These are phyloP conservation scores for Malus sylvestris DNA, from an alignment of 306 rosid genomes.

Conservation along the genomic window DNA sequence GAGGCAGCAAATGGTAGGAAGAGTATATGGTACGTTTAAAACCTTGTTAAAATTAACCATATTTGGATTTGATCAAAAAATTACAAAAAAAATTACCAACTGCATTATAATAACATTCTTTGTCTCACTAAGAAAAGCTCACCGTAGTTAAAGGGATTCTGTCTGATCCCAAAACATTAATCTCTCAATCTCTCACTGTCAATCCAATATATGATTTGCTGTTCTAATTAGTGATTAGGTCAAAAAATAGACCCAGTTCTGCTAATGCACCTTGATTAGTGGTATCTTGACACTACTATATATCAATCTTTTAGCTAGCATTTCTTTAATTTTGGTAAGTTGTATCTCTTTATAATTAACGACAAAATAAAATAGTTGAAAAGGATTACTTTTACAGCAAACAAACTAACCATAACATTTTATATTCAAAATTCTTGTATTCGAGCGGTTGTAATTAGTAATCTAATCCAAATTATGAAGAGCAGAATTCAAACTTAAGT, in stretches of 20 bases:
- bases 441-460: too few species aligned
- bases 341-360: neutral
- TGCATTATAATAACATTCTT: neutral
- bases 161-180: constrained; percentile 5
- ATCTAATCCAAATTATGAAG: too few species aligned
- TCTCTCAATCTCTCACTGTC: neutral
- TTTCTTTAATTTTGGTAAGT: neutral
- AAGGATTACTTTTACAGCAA: too few species aligned
- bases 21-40: constrained; percentile 8
- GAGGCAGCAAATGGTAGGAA: neutral
- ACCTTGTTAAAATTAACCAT: neutral
- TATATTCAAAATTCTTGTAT: too few species aligned
- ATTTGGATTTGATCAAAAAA: neutral
- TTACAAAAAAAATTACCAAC: neutral
- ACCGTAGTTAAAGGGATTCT: constrained; percentile 31
- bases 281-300: neutral
- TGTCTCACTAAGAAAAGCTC: neutral
- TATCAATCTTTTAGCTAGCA: neutral
- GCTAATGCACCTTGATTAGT: neutral
- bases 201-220: neutral
- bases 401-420: too few species aligned
- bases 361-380: too few species aligned
- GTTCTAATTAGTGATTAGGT: neutral
- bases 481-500: too few species aligned
- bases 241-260: neutral